Evolutionary conservation across 73 alveolate genomes (phyloP).

Genomic region (Uronychia binucleata): DNA sequence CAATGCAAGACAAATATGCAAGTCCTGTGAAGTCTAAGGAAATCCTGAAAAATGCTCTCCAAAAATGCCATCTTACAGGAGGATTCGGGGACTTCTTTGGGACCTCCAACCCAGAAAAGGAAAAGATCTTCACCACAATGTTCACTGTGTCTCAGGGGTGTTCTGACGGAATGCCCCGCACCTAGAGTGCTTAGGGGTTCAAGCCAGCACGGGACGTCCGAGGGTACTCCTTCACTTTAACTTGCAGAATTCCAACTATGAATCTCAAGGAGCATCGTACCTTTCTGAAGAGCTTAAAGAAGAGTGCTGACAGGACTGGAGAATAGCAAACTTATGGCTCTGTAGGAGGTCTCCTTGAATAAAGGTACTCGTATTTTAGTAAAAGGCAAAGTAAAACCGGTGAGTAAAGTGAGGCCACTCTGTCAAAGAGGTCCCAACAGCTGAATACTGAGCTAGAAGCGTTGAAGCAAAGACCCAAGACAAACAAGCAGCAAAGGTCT

Average conservation of each 20-base stretch:
- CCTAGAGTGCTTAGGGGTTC: neutral
- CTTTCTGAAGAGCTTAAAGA: neutral
- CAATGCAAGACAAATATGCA: neutral
- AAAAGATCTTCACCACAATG: neutral
- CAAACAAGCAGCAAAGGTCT: neutral
- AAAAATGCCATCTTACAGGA: neutral
- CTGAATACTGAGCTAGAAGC: neutral
- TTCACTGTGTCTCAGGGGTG: neutral
- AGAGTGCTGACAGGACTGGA: neutral
- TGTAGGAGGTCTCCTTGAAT: neutral
- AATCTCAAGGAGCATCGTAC: neutral
- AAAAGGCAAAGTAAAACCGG: neutral
- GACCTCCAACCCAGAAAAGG: neutral
- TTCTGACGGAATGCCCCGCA: neutral
- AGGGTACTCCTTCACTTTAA: neutral
- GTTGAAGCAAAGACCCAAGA: neutral
- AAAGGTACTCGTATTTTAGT: neutral
- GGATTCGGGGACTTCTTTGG: neutral
- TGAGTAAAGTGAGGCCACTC: neutral
- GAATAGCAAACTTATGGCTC: neutral
- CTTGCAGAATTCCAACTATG: neutral
- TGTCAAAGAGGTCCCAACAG: too few species aligned
- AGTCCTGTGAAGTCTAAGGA: neutral
- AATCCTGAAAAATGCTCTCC: neutral
- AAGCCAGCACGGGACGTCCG: neutral